A percentile compares a stretch with the other conserved stretches of the same genome.
These are phyloP conservation scores for Botrytis squamosa DNA, from an alignment of 2,329 filamentous ascomycete genomes.

Conservation along the genomic window DNA sequence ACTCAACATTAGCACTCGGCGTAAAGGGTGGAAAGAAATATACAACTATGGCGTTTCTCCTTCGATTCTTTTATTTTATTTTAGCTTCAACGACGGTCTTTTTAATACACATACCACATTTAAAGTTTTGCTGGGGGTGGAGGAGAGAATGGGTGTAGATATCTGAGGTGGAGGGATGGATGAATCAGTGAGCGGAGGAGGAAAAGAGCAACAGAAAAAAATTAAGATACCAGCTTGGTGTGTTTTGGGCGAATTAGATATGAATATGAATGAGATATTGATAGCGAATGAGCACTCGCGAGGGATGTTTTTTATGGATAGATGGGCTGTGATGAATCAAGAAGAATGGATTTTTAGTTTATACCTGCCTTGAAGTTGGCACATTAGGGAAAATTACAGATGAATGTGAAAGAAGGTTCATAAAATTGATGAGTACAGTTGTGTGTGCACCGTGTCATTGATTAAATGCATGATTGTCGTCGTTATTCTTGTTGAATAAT, in stretches of 20 bases:
- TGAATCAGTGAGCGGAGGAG: background rate
- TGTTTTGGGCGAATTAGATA: background rate
- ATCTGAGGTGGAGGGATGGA: background rate
- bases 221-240: background rate
- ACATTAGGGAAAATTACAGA: background rate
- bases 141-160: background rate
- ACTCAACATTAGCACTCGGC: conserved; percentile 4
- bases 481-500: background rate
- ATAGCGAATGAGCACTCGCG: background rate
- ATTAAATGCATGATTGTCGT: background rate
- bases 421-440: background rate
- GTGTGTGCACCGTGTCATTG: background rate
- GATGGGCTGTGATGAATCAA: background rate
- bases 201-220: background rate
- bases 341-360: background rate
- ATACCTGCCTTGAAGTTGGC: background rate
- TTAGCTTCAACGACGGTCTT: background rate
- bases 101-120: conserved; percentile 14
- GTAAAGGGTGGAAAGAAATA: background rate
- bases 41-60: background rate
- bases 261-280: conserved; percentile 5
- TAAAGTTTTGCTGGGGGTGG: background rate
- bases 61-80: background rate
- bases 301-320: background rate
- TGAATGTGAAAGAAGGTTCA: background rate